Base-by-base conservation (phyloP, 495 filamentous ascomycete genomes). In the Evernia prunastri region DNA sequence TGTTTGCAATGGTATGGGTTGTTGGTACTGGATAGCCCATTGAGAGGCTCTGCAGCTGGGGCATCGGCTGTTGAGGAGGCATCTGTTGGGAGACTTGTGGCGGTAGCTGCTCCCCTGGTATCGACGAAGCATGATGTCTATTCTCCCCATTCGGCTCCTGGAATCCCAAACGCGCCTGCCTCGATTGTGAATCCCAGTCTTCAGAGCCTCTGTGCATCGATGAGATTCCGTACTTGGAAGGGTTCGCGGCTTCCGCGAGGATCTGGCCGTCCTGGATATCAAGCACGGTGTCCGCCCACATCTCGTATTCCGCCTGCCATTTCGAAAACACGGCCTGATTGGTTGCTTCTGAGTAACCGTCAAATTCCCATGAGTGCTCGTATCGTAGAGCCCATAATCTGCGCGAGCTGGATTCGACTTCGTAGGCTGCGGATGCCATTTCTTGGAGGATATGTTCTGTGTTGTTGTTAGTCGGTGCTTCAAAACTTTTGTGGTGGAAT, bases 241-340 rank as follows among this genome's bases (percentile, higher is more conserved):
- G n/a, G 3, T 61, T 54, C 4, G 47, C 47, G 20, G n/a, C 60
- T 5, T 36, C 53, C 23, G 60, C 23, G n/a, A 29, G 25, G 17
- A 37, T 31, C 6, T 61, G 60, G 31, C 60, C 60, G 17, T 61
- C 60, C 13, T 61, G 60, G 40, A 61, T 53, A 17, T 61, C 60
- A 40, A 61, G 45, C 12, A 61, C 60, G 15, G 47, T 61, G 40
- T 61, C 60, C 7, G 60, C 60, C 60, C 60, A 61, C 35, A 61
- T 49, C 12, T 61, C 60, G 29, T 51, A 61, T 33, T 61, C 45
- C 20, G 60, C 43, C 13, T 49, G 60, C 60, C 60, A 61, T 31
- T 51, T 12, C 4, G 47, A 29, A 10, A 61, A 39, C 9, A 61
- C 60, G 43, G 35, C 35, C 20, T 61, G 47, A 29, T 61, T 45